phyloP scores from a whole-genome alignment of 2,329 filamentous ascomycete species.

The Fusarium papillatum region DNA sequence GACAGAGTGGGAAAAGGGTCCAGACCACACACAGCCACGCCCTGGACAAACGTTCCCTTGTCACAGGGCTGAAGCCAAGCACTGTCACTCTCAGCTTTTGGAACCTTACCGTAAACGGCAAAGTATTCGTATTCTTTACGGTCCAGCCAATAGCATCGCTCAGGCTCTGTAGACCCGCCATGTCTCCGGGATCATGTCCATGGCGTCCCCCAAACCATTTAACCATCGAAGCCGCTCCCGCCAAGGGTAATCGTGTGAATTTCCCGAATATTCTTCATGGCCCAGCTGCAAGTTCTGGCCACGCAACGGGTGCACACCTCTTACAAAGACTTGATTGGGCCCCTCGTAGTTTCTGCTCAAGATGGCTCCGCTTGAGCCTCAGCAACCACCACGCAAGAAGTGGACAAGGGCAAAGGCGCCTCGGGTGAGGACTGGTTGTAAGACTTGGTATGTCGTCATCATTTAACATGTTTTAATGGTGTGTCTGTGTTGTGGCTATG shows the following conservation, averaged over 20 bases:
- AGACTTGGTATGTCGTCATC: constrained; percentile 21
- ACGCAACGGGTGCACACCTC: background rate
- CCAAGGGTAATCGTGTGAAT: constrained; percentile 1
- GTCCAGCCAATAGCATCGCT: background rate
- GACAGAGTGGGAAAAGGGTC: background rate
- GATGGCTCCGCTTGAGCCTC: constrained; percentile 8
- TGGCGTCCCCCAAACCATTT: background rate
- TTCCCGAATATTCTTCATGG: background rate
- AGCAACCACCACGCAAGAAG: constrained; percentile 18
- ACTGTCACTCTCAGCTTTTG: background rate
- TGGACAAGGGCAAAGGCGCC: constrained; percentile 26
- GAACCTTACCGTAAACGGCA: background rate
- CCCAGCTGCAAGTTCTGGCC: constrained; percentile 2
- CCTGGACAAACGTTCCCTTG: background rate
- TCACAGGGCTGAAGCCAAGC: constrained; percentile 2
- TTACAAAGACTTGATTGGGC: background rate
- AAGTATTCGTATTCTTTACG: background rate
- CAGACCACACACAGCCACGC: constrained; percentile 5
- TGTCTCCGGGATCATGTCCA: background rate
- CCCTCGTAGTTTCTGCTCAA: background rate
- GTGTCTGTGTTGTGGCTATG: background rate
- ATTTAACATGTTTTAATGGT: background rate
- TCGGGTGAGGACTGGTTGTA: constrained; percentile 29
- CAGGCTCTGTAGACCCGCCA: background rate
- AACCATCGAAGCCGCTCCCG: background rate